Base-by-base conservation (phyloP, 257 asterid genomes). In the Solanum ossicruentum region DNA sequence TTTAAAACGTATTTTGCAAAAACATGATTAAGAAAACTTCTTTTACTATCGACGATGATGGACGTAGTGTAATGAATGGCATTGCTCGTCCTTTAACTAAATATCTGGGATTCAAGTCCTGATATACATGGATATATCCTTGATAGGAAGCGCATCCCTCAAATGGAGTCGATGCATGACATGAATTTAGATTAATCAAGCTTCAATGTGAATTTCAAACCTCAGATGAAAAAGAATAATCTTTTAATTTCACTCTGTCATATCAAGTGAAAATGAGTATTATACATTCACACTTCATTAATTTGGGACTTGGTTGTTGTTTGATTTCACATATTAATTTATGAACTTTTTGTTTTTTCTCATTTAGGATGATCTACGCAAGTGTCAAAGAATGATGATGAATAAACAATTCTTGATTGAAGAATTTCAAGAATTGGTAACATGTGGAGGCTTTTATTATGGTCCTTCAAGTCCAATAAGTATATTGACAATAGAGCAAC, bases 381-480 rank as follows among this genome's bases (percentile, higher is more conserved):
- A 86, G 81, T 95, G 98, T 86, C 82, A 86, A 18, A 86, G 39
- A 73, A 85, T 83, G 80, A 84, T 92, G 84, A 88, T 92, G 83
- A 73, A 32, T 65, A 83, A 85, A 70, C 86, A 87, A 69, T 2
- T 85, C 73, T 84, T 11, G 67, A 69, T 63, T 52, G 86, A 89
- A 3, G 45, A 77, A 77, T 77, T 5, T 81, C 28, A 81, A 65
- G 80, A 39, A 5, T 20, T 56, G n/a, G 23, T 65, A 8, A 77
- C 32, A 32, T 61, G 85, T 51, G 77, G 84, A 54, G 77, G 79
- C 60, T 82, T 10, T 36, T 75, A 80, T 82, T 43, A 32, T 36
- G 85, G 84, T 52, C 92, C 95, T 83, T 71, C 93, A 58, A 94
- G 98, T 83, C 99, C 99, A 16, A 93, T 91, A 32, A 94, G 93